These are phyloP conservation scores for Zoysia matrella DNA, from an alignment of 202 grass and related monocot genomes.

Conservation along the genomic window DNA sequence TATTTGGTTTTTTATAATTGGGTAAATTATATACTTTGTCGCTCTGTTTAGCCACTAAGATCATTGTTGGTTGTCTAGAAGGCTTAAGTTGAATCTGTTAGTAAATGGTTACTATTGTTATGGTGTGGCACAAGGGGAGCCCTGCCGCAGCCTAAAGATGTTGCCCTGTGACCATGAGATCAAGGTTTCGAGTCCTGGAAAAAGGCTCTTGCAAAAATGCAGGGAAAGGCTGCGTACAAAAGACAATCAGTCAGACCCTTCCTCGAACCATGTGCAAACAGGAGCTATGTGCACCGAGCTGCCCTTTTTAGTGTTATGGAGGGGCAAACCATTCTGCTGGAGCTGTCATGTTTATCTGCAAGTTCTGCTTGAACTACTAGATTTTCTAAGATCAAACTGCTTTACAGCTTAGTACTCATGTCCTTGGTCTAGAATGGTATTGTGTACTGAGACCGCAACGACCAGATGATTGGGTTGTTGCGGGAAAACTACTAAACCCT, in stretches of 20 bases:
- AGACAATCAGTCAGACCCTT: too few species aligned
- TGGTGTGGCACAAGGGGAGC: too few species aligned
- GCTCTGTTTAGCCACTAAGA: neutral
- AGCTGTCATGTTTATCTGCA: neutral
- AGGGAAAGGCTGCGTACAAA: too few species aligned
- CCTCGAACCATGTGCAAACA: too few species aligned
- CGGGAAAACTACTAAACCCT: neutral
- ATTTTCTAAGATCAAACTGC: constrained; percentile 1
- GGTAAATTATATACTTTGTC: neutral
- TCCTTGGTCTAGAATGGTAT: constrained; percentile 10
- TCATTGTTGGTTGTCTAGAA: neutral
- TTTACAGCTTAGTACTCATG: neutral
- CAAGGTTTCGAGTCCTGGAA: too few species aligned
- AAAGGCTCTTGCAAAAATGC: too few species aligned
- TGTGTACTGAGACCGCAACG: neutral
- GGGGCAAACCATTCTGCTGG: neutral
- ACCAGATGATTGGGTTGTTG: neutral
- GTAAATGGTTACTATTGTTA: too few species aligned
- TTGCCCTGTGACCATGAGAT: too few species aligned
- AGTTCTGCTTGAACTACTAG: constrained; percentile 20
- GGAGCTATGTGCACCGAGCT: too few species aligned
- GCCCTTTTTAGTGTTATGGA: neutral
- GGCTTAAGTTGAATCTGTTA: too few species aligned
- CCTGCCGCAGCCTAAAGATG: too few species aligned
- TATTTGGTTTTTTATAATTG: constrained; percentile 22